Percentiles rank a stretch among this genome's conserved stretches.
Evolutionary conservation across 106 monocot genomes (phyloP).

Genomic region (Triglochin maritima): DNA sequence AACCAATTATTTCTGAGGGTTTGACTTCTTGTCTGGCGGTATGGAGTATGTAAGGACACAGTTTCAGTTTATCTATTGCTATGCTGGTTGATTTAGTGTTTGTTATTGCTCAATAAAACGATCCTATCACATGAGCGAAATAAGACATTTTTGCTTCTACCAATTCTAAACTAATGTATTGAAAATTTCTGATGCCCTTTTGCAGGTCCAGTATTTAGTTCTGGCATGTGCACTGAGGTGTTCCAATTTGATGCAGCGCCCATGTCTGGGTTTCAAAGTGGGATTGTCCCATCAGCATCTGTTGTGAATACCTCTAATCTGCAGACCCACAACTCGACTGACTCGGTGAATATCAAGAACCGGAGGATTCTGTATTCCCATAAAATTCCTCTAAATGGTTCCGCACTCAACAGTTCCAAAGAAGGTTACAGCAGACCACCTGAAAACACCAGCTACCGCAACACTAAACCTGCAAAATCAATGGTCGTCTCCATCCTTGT

Average conservation of each 20-base stretch:
- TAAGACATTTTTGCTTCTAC: background rate
- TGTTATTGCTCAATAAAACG: too few relatives aligned
- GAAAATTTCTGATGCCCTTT: slow-evolving; percentile 5
- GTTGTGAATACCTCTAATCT: slow-evolving; percentile 27
- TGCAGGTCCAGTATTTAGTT: slow-evolving; percentile 73
- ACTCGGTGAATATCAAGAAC: slow-evolving; percentile 27
- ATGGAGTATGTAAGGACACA: too few relatives aligned
- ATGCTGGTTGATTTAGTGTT: too few relatives aligned
- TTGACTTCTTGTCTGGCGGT: too few relatives aligned
- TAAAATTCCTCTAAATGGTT: slow-evolving; percentile 36
- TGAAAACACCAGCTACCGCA: slow-evolving; percentile 18
- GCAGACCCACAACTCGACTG: slow-evolving; percentile 14
- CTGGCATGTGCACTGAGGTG: slow-evolving; percentile 95
- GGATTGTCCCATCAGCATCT: slow-evolving; percentile 43
- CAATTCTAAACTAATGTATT: background rate
- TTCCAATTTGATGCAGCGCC: slow-evolving; percentile 75
- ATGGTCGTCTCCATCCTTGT: slow-evolving; percentile 75
- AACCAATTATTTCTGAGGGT: too few relatives aligned
- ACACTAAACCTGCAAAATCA: slow-evolving; percentile 18
- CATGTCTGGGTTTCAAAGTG: slow-evolving; percentile 15
- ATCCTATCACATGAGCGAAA: background rate
- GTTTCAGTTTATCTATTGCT: too few relatives aligned
- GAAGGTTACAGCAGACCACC: slow-evolving; percentile 18
- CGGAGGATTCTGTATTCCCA: slow-evolving; percentile 47
- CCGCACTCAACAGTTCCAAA: slow-evolving; percentile 32